Evolutionary conservation across 202 grass and related monocot species (phyloP).

Genomic region (Panicum virgatum): DNA sequence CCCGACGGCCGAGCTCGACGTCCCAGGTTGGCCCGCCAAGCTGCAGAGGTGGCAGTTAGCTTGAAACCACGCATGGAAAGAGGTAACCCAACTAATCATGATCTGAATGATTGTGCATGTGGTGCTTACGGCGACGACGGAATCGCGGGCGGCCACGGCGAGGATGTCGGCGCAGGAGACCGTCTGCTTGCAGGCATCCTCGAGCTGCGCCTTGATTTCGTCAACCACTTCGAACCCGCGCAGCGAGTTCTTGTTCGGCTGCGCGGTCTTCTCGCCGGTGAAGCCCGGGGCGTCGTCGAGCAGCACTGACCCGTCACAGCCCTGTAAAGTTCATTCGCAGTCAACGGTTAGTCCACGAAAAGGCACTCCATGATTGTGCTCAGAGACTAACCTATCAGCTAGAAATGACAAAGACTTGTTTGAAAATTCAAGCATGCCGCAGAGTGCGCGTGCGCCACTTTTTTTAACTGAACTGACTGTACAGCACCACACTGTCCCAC

Average conservation of each 20-base stretch:
- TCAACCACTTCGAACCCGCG: conserved; percentile 62
- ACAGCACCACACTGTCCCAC: not conserved
- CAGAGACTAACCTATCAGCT: not conserved
- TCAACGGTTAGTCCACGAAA: conserved; percentile 31
- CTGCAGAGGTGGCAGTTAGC: conserved; percentile 19
- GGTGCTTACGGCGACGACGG: conserved; percentile 50
- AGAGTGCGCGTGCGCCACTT: not conserved
- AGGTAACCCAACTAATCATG: too few species aligned
- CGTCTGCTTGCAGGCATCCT: conserved; percentile 36
- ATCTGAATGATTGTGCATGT: not conserved
- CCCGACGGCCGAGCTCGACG: conserved; percentile 64
- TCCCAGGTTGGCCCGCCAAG: conserved; percentile 73
- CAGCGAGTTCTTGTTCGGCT: conserved; percentile 51
- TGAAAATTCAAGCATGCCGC: not conserved
- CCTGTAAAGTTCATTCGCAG: conserved; percentile 22
- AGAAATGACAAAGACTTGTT: not conserved
- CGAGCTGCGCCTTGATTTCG: conserved; percentile 51
- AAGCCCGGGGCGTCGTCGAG: conserved; percentile 40
- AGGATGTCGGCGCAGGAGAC: conserved; percentile 95
- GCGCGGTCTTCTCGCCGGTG: conserved; percentile 54
- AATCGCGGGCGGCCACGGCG: conserved; percentile 68
- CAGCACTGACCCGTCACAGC: conserved; percentile 63
- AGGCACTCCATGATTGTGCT: not conserved
- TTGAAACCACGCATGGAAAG: not conserved
- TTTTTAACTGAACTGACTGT: not conserved